phyloP scores from a whole-genome alignment of 2,329 filamentous ascomycete species.

The Neonectria ditissima region DNA sequence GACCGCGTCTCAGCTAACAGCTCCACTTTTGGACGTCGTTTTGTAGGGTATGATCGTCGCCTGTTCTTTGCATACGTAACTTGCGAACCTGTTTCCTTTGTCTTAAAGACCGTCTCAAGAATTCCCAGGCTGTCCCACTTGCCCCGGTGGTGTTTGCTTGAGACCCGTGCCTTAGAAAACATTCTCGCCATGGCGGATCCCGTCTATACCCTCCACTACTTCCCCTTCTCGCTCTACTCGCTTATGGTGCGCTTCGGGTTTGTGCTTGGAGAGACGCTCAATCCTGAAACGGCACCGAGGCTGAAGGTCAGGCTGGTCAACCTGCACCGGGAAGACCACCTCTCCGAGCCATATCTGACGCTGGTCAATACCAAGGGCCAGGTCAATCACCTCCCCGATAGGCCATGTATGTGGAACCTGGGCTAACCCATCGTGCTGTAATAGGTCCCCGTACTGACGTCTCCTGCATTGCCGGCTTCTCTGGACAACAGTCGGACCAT shows the following conservation, averaged over 20 bases:
- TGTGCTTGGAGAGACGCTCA: slow-evolving; percentile 41
- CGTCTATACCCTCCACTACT: slow-evolving; percentile 47
- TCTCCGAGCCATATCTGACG: slow-evolving; percentile 46
- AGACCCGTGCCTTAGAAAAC: not conserved
- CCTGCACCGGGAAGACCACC: slow-evolving; percentile 42
- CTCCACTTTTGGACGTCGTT: slow-evolving; percentile 27
- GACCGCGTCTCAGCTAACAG: slow-evolving; percentile 28
- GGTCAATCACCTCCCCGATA: slow-evolving; percentile 34
- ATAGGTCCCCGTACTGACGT: slow-evolving; percentile 48
- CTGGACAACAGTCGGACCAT: slow-evolving; percentile 46
- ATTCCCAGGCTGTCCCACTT: not conserved
- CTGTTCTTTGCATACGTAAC: slow-evolving; percentile 20
- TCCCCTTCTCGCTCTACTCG: slow-evolving; percentile 48
- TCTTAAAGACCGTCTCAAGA: not conserved
- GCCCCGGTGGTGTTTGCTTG: slow-evolving; percentile 1
- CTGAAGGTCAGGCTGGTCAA: slow-evolving; percentile 45
- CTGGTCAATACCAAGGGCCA: slow-evolving; percentile 45
- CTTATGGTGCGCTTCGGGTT: slow-evolving; percentile 48
- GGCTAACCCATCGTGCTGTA: slow-evolving; percentile 4
- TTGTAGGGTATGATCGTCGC: slow-evolving; percentile 18
- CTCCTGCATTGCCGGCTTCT: slow-evolving; percentile 35
- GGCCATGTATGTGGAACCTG: not conserved
- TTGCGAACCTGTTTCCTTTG: slow-evolving; percentile 20
- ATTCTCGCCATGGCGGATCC: slow-evolving; percentile 30
- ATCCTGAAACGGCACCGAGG: slow-evolving; percentile 40